Evolutionary conservation across 1,139 yeast species (phyloP).

Genomic region (Meyerozyma elateridarum): DNA sequence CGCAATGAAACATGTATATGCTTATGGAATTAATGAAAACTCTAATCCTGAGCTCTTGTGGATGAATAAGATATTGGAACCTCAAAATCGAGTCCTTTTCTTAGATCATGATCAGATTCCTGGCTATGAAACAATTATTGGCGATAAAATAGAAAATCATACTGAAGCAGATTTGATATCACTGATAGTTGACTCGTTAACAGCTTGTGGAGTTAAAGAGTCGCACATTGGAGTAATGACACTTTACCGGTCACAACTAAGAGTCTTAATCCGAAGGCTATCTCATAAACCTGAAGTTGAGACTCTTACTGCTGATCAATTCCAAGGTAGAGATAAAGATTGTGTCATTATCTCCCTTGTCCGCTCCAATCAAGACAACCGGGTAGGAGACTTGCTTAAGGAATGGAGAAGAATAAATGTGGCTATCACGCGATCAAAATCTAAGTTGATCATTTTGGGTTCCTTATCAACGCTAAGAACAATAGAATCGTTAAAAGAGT

Average conservation of each 20-base stretch:
- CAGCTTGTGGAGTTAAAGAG: conserved; percentile 56
- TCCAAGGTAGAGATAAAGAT: conserved; percentile 94
- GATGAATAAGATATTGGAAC: conserved; percentile 29
- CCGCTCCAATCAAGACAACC: conserved; percentile 64
- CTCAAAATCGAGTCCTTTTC: conserved; percentile 58
- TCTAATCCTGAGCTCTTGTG: conserved; percentile 17
- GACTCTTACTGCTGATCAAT: conserved; percentile 88
- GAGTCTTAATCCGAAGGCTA: conserved; percentile 46
- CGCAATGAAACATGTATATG: too few species aligned
- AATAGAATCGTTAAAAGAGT: conserved; percentile 53
- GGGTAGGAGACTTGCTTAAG: conserved; percentile 71
- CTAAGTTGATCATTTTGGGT: conserved; percentile 79
- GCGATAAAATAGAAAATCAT: conserved; percentile 68
- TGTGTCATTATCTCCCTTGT: conserved; percentile 85
- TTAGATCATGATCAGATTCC: conserved; percentile 70
- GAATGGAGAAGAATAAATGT: conserved; percentile 95
- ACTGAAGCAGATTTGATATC: conserved; percentile 65
- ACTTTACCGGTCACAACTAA: conserved; percentile 76
- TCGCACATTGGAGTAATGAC: conserved; percentile 80
- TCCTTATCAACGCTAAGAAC: conserved; percentile 59
- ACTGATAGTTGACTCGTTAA: conserved; percentile 58
- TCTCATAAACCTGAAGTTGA: conserved; percentile 49
- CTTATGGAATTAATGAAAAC: too few species aligned
- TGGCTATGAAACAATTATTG: conserved; percentile 51
- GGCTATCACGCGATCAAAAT: conserved; percentile 85